Evolutionary conservation across 345 rosid species (phyloP).

Genomic region (Syzygium oleosum): DNA sequence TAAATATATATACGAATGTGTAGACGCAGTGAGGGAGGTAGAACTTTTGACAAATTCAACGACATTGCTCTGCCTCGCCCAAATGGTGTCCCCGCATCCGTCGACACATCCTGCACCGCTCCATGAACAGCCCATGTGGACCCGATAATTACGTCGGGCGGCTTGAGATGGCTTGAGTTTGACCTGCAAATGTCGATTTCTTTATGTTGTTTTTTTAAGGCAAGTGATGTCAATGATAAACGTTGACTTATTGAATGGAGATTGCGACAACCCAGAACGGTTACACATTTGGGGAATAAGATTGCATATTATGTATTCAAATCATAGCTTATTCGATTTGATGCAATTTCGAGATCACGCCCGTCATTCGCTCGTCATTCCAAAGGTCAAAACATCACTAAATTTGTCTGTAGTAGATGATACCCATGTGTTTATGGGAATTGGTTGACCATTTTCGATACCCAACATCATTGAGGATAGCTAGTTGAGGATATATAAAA

Average conservation of each 20-base stretch:
- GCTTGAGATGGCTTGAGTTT: not conserved
- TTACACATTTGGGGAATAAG: not conserved
- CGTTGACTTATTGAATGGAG: not conserved
- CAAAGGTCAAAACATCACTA: not conserved
- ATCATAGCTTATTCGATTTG: not conserved
- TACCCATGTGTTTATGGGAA: not conserved
- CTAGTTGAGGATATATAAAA: not conserved
- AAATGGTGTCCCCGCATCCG: not conserved
- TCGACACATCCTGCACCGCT: not conserved
- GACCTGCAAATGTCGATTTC: not conserved
- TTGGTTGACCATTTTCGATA: not conserved
- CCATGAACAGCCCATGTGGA: not conserved
- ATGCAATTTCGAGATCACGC: not conserved
- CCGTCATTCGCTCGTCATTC: not conserved
- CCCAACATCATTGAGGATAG: not conserved
- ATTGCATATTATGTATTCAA: not conserved
- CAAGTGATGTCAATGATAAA: not conserved
- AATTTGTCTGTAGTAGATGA: not conserved
- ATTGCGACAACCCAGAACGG: not conserved
- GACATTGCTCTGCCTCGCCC: not conserved
- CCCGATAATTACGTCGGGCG: not conserved
- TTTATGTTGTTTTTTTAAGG: not conserved
- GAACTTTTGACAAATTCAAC: not conserved
- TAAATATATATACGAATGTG: not conserved
- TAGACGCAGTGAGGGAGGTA: not conserved